Percentiles rank a stretch among this genome's conserved stretches.
Conservation (phyloP, 768 basidiomycete genomes). For the Strobilomyces confusus region DNA sequence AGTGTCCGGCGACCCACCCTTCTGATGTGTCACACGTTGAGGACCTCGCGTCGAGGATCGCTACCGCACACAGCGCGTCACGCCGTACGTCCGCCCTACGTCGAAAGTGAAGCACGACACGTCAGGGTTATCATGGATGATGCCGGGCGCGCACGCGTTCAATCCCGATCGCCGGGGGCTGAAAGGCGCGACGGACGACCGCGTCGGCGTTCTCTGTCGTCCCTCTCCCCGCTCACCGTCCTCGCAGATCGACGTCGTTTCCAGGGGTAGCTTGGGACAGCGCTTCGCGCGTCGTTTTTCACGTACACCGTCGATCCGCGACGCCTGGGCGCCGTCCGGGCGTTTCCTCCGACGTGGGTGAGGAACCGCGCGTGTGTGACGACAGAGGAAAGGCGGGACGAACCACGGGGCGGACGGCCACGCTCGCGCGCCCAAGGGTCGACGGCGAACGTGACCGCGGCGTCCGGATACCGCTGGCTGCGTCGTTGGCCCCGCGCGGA, state of each 20-base stretch:
- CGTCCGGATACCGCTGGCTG: background rate
- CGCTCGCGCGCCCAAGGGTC: background rate
- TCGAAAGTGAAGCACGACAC: too few relatives aligned
- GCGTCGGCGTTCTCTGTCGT: too few relatives aligned
- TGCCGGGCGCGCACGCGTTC: conserved; percentile 23
- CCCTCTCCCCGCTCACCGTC: too few relatives aligned
- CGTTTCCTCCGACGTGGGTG: background rate
- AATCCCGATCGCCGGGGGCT: conserved; percentile 10
- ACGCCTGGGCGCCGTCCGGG: background rate
- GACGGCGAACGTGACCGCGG: background rate
- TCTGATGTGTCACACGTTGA: too few relatives aligned
- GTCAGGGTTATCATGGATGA: too few relatives aligned
- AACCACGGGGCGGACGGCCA: background rate
- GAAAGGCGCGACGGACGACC: background rate
- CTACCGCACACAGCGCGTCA: too few relatives aligned
- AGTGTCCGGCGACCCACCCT: too few relatives aligned
- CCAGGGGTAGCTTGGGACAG: conserved; percentile 23
- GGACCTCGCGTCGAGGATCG: too few relatives aligned
- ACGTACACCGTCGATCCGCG: too few relatives aligned
- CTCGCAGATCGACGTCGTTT: conserved; percentile 18
- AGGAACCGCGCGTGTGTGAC: background rate
- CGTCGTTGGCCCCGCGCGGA: background rate
- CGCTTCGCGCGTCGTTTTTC: conserved; percentile 26
- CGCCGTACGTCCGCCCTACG: too few relatives aligned
- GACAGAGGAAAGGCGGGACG: background rate